These are phyloP conservation scores for Hypericum androsaemum DNA, from an alignment of 345 rosid genomes.

Conservation along the genomic window DNA sequence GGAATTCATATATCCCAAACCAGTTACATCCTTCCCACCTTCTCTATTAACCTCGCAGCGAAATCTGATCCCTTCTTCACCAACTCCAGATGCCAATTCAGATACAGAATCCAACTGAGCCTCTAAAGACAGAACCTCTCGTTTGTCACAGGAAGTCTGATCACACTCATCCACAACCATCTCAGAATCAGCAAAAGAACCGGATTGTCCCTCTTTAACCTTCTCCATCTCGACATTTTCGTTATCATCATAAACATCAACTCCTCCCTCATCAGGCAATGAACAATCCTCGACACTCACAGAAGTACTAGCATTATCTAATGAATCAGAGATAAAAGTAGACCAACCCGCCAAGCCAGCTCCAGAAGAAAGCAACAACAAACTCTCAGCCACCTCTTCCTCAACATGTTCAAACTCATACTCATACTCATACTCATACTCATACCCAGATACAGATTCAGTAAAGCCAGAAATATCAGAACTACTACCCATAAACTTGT, in stretches of 20 bases:
- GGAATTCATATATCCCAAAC: conserved; percentile 10
- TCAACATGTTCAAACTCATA: no score
- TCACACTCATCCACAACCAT: conserved; percentile 8
- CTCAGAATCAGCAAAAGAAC: conserved; percentile 14
- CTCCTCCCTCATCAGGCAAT: conserved; percentile 2
- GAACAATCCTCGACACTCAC: conserved; percentile 12
- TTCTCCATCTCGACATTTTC: conserved; percentile 16
- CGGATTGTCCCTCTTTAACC: conserved; percentile 10
- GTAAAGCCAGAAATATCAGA: no score
- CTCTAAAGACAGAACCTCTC: conserved; percentile 11
- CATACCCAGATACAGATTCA: no score
- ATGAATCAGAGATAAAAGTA: no score
- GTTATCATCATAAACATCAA: conserved; percentile 7
- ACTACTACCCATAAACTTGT: no score
- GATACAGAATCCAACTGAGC: conserved; percentile 13
- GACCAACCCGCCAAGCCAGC: no score
- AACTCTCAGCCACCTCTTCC: no score
- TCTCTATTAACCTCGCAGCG: conserved; percentile 9
- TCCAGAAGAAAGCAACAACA: no score
- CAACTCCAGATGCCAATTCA: conserved; percentile 5
- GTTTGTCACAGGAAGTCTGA: background rate
- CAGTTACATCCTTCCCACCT: conserved; percentile 13
- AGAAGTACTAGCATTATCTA: conserved; percentile 6
- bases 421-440: no score
- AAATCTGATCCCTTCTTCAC: conserved; percentile 9